Conservation (phyloP, 495 filamentous ascomycete species). For the Podospora anserina region DNA sequence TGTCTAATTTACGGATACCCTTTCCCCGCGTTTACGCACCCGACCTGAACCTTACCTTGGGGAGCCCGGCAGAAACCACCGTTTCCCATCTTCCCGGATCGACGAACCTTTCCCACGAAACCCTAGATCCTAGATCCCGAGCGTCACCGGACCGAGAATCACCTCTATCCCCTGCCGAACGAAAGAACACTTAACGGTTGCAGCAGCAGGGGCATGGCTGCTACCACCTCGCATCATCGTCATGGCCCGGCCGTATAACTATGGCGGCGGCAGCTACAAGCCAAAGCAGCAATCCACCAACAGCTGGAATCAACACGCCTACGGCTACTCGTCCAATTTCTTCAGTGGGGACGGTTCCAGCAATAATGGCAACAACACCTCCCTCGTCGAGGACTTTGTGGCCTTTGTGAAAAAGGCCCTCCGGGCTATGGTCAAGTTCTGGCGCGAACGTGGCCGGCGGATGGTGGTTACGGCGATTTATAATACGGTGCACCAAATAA, state of each 20-base stretch:
- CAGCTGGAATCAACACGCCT: background rate
- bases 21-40: background rate
- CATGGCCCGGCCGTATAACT: conserved; percentile 30
- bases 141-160: too few relatives aligned
- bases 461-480: conserved; percentile 28
- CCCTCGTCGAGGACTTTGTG: conserved; percentile 30
- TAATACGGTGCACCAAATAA: conserved; percentile 31
- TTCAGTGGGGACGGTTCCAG: conserved; percentile 3
- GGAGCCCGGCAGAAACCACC: background rate
- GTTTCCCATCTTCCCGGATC: background rate
- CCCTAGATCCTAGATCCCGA: background rate
- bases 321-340: background rate
- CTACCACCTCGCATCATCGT: conserved; percentile 10
- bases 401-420: conserved; percentile 30
- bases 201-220: conserved; percentile 25
- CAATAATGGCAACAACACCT: conserved; percentile 26
- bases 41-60: background rate
- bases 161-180: background rate
- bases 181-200: background rate
- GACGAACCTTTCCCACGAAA: background rate
- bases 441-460: conserved; percentile 39
- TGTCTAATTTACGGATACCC: background rate
- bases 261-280: conserved; percentile 1
- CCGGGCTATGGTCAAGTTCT: conserved; percentile 35
- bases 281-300: background rate